Percentiles rank a stretch among this genome's conserved stretches.
phyloP scores from a whole-genome alignment of 495 filamentous ascomycete genomes.

The Letharia columbiana region DNA sequence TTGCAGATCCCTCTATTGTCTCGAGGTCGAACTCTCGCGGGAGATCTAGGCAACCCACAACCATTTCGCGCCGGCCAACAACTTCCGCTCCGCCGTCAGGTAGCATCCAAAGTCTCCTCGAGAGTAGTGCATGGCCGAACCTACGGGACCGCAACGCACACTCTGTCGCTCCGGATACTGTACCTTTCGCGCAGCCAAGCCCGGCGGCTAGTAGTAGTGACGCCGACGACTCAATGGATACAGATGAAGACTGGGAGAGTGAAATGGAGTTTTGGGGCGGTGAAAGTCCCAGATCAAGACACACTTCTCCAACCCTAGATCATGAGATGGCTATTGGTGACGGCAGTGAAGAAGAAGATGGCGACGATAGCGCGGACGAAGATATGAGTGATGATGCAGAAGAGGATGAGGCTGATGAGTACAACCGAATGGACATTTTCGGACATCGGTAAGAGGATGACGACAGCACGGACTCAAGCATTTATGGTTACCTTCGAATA shows the following conservation, averaged over 20 bases:
- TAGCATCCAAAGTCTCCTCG: conserved; percentile 8
- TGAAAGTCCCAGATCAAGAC: conserved; percentile 38
- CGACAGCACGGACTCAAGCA: not conserved
- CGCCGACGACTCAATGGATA: conserved; percentile 35
- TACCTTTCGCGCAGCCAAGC: conserved; percentile 34
- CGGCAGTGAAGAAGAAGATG: conserved; percentile 29
- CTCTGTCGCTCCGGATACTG: conserved; percentile 35
- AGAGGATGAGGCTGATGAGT: conserved; percentile 43
- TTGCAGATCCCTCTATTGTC: conserved; percentile 15
- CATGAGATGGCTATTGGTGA: conserved; percentile 31
- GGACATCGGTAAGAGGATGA: conserved; percentile 51
- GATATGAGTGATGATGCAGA: conserved; percentile 39
- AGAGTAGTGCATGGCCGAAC: conserved; percentile 9
- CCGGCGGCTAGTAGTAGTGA: conserved; percentile 31
- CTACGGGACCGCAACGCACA: conserved; percentile 34
- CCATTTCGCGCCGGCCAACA: conserved; percentile 29
- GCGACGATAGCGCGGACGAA: conserved; percentile 31
- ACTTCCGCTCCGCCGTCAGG: conserved; percentile 24
- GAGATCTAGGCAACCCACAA: conserved; percentile 15
- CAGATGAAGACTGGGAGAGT: conserved; percentile 38
- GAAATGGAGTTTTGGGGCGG: conserved; percentile 59
- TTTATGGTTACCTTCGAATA: not conserved
- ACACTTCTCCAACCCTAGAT: conserved; percentile 35
- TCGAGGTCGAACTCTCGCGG: conserved; percentile 14
- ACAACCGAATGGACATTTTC: conserved; percentile 53